phyloP scores from a whole-genome alignment of 306 rosid species.

The Fragaria ananassa region DNA sequence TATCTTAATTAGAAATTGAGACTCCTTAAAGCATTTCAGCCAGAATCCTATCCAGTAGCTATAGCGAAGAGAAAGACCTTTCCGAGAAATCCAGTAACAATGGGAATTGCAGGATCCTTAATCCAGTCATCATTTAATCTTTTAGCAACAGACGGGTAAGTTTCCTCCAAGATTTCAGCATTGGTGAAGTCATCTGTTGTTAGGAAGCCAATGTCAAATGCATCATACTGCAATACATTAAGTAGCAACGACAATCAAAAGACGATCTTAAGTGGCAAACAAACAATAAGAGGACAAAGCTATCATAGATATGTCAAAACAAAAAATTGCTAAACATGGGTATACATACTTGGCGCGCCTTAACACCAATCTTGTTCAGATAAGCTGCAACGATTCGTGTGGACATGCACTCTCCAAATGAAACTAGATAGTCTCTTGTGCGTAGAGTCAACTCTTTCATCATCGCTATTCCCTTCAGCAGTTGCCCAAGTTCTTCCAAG shows the following conservation, averaged over 20 bases:
- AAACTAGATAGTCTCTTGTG: slow-evolving; percentile 52
- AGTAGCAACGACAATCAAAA: slow-evolving; percentile 11
- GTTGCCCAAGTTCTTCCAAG: slow-evolving; percentile 62
- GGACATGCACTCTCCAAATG: slow-evolving; percentile 78
- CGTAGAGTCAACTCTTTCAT: slow-evolving; percentile 66
- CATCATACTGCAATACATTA: slow-evolving; percentile 60
- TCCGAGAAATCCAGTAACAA: slow-evolving; percentile 73
- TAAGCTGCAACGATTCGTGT: slow-evolving; percentile 68
- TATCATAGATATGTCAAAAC: background rate
- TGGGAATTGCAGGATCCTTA: slow-evolving; percentile 60
- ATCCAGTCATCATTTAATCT: slow-evolving; percentile 52
- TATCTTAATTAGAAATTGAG: background rate
- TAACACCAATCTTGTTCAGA: slow-evolving; percentile 51
- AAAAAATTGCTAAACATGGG: background rate
- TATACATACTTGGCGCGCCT: slow-evolving; percentile 59
- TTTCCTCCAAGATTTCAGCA: slow-evolving; percentile 71
- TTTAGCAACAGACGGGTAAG: slow-evolving; percentile 65
- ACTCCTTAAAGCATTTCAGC: background rate
- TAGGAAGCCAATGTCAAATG: slow-evolving; percentile 67
- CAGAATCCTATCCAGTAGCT: slow-evolving; percentile 2
- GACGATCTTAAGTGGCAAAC: background rate
- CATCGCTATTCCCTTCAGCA: slow-evolving; percentile 65
- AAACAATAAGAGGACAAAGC: background rate
- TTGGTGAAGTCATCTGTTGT: slow-evolving; percentile 74
- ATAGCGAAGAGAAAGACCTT: slow-evolving; percentile 36